A percentile compares a stretch with the other conserved stretches of the same genome.
phyloP scores from a whole-genome alignment of 768 basidiomycete species.

The Rickenella mellea region DNA sequence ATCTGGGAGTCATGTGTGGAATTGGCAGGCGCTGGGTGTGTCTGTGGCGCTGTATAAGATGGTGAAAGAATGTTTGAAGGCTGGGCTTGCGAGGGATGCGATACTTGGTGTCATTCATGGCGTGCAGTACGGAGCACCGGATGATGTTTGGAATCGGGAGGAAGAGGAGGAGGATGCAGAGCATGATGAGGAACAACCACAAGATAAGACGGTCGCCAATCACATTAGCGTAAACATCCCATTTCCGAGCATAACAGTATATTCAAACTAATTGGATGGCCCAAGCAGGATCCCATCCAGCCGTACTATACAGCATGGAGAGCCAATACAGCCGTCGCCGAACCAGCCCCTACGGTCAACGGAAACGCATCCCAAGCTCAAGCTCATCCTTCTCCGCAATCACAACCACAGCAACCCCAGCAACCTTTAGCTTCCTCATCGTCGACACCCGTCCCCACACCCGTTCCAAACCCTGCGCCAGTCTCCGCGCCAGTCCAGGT shows the following conservation, averaged over 20 bases:
- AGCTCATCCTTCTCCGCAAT: slow-evolving; percentile 10
- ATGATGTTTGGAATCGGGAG: slow-evolving; percentile 26
- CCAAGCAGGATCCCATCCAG: slow-evolving; percentile 16
- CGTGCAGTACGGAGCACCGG: slow-evolving; percentile 35
- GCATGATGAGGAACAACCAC: slow-evolving; percentile 21
- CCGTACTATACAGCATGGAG: slow-evolving; percentile 57
- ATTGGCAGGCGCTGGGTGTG: slow-evolving; percentile 69
- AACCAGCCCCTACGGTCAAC: slow-evolving; percentile 12
- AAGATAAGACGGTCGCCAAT: slow-evolving; percentile 14
- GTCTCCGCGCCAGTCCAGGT: no score
- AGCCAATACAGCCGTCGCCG: slow-evolving; percentile 38
- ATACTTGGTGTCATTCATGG: slow-evolving; percentile 49
- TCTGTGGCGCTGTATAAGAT: slow-evolving; percentile 66
- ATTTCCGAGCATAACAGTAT: neutral
- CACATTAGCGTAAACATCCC: neutral
- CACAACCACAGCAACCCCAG: slow-evolving; percentile 9
- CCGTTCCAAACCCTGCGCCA: no score
- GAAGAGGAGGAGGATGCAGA: slow-evolving; percentile 25
- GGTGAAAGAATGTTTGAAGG: slow-evolving; percentile 47
- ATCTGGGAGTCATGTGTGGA: slow-evolving; percentile 55
- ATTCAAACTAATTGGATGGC: neutral
- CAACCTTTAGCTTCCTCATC: no score
- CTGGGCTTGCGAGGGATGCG: slow-evolving; percentile 51
- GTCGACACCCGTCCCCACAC: no score
- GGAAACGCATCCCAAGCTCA: slow-evolving; percentile 7